Conservation (phyloP, 805 yeast species). For the Peterozyma toletana region DNA sequence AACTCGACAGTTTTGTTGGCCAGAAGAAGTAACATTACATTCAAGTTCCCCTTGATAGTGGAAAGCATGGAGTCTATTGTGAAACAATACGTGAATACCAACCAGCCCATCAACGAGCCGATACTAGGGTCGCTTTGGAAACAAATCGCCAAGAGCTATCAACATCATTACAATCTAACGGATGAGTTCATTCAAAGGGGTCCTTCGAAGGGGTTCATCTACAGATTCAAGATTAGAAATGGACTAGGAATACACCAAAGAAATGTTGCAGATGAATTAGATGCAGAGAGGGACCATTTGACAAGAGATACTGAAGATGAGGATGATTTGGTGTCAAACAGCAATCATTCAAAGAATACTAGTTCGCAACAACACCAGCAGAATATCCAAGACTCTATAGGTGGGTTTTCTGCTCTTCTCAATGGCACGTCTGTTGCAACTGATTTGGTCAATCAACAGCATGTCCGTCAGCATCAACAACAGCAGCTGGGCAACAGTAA, state of each 20-base stretch:
- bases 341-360: not conserved
- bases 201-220: conserved; percentile 7
- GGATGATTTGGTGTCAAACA: not conserved
- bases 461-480: not conserved
- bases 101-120: conserved; percentile 2
- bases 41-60: conserved; percentile 7
- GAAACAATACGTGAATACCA: not conserved
- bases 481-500: not conserved
- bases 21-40: not conserved
- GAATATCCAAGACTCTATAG: not conserved
- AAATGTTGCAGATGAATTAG: not conserved
- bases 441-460: not conserved
- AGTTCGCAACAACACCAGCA: not conserved
- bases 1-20: not conserved
- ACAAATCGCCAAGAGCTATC: not conserved
- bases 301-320: not conserved
- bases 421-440: not conserved
- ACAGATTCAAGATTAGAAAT: conserved; percentile 5
- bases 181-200: conserved; percentile 2
- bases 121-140: conserved; percentile 1
- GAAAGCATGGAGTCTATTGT: conserved; percentile 2
- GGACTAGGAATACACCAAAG: conserved; percentile 4
- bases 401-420: too few species aligned
- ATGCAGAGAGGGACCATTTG: conserved; percentile 1
- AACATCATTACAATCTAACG: not conserved